Conservation (phyloP, 2,329 filamentous ascomycete species). For the Pseudofabraea citricarpa region DNA sequence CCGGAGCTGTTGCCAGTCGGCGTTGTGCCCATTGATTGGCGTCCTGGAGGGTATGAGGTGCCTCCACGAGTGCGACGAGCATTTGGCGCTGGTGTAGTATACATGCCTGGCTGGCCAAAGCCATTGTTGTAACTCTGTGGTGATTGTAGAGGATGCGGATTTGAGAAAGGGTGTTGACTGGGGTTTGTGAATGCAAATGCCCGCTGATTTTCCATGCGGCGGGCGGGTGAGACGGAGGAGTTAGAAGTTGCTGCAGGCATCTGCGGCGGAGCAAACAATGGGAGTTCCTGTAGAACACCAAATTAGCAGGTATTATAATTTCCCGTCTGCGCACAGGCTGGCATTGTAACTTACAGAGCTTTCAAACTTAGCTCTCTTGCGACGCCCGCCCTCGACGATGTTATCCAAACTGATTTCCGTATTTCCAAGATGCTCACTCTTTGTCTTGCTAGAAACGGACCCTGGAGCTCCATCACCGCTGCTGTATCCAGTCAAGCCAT, state of each 20-base stretch:
- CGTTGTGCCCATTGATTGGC: slow-evolving; percentile 34
- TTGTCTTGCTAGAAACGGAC: slow-evolving; percentile 71
- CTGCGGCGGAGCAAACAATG: slow-evolving; percentile 89
- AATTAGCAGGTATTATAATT: slow-evolving; percentile 17
- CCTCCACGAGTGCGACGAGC: slow-evolving; percentile 61
- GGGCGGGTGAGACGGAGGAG: slow-evolving; percentile 90
- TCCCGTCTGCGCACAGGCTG: not conserved
- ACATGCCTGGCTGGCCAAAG: slow-evolving; percentile 51
- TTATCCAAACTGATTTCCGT: slow-evolving; percentile 98
- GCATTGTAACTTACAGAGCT: slow-evolving; percentile 74
- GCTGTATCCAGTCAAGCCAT: slow-evolving; percentile 72
- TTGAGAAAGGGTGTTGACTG: slow-evolving; percentile 75
- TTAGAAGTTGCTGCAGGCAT: slow-evolving; percentile 94
- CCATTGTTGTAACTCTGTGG: slow-evolving; percentile 68
- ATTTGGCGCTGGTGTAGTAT: slow-evolving; percentile 59
- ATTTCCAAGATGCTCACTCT: slow-evolving; percentile 80
- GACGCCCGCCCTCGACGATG: slow-evolving; percentile 92
- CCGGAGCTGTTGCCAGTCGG: slow-evolving; percentile 44
- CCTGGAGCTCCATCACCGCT: slow-evolving; percentile 79
- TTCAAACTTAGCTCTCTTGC: slow-evolving; percentile 92
- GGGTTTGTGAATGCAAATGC: slow-evolving; percentile 72
- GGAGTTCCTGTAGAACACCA: slow-evolving; percentile 67
- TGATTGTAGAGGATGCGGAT: slow-evolving; percentile 73
- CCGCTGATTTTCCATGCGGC: slow-evolving; percentile 69
- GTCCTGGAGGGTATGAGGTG: slow-evolving; percentile 45